A percentile compares a stretch with the other conserved stretches of the same genome.
These are phyloP conservation scores for Penicillium nucicola DNA, from an alignment of 495 filamentous ascomycete genomes.

Conservation along the genomic window DNA sequence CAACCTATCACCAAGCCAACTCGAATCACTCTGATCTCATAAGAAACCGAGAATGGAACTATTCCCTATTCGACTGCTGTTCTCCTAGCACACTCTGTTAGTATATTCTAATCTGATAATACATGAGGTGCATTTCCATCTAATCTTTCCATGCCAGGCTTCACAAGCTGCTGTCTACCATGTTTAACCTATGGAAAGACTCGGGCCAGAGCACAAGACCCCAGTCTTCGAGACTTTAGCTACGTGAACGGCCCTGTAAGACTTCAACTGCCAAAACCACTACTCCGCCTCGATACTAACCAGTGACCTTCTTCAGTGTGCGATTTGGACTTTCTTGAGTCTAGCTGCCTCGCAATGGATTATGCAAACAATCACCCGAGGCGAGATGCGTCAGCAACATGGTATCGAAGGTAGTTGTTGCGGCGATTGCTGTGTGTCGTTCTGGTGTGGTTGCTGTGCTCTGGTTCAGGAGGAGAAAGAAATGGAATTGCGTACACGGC, in stretches of 20 bases:
- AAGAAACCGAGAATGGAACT: constrained; percentile 10
- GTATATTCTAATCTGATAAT: too few species aligned
- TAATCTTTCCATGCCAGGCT: constrained; percentile 15
- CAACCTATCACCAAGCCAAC: neutral
- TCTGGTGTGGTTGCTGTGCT: constrained; percentile 51
- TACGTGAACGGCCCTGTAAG: constrained; percentile 44
- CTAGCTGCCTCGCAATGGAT: constrained; percentile 34
- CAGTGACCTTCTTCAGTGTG: constrained; percentile 9
- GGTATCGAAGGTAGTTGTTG: constrained; percentile 47
- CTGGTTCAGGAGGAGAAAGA: constrained; percentile 55
- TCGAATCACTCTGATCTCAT: neutral
- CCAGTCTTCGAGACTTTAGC: constrained; percentile 37
- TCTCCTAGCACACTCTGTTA: constrained; percentile 8
- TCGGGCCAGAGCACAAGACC: constrained; percentile 39
- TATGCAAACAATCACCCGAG: constrained; percentile 47
- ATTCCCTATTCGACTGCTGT: constrained; percentile 12
- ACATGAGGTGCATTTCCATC: neutral
- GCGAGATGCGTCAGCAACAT: constrained; percentile 49
- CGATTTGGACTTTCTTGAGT: constrained; percentile 20
- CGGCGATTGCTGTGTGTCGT: constrained; percentile 47
- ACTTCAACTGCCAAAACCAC: neutral
- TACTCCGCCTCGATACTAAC: too few species aligned
- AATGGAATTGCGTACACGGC: constrained; percentile 19
- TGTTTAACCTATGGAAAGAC: constrained; percentile 53
- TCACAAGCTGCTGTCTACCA: constrained; percentile 45